A percentile compares a stretch with the other conserved stretches of the same genome.
These are phyloP conservation scores for Podospora tetraspora DNA, from an alignment of 495 filamentous ascomycete genomes.

Conservation along the genomic window DNA sequence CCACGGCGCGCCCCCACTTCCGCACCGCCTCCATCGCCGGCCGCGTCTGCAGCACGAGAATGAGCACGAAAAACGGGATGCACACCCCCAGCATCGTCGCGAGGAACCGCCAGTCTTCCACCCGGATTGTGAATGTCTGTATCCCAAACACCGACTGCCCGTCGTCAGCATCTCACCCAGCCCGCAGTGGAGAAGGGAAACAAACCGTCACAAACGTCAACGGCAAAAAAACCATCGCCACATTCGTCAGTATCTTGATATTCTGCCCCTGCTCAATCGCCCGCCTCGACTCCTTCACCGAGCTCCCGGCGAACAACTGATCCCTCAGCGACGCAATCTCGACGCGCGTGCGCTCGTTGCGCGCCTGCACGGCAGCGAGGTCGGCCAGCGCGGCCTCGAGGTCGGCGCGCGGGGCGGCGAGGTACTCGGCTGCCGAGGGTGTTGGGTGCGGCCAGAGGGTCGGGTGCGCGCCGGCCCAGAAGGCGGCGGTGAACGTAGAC, in stretches of 20 bases:
- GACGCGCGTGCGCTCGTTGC: slow-evolving; percentile 7
- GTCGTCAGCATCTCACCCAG: background rate
- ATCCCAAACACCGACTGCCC: slow-evolving; percentile 8
- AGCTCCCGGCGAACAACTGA: slow-evolving; percentile 33
- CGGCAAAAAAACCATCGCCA: slow-evolving; percentile 40
- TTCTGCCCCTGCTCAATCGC: slow-evolving; percentile 36
- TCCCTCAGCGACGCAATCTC: slow-evolving; percentile 31
- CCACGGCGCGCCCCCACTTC: slow-evolving; percentile 1
- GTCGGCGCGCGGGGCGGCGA: slow-evolving; percentile 21
- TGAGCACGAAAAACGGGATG: slow-evolving; percentile 32
- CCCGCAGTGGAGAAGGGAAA: background rate
- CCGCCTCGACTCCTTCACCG: slow-evolving; percentile 29
- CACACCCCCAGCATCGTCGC: slow-evolving; percentile 30
- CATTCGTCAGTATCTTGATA: slow-evolving; percentile 37
- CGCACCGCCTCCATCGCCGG: slow-evolving; percentile 13
- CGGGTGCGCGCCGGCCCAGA: slow-evolving; percentile 46
- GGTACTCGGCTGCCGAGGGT: slow-evolving; percentile 10
- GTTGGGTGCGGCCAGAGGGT: slow-evolving; percentile 33
- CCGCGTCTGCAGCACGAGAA: slow-evolving; percentile 27
- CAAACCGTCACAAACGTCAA: slow-evolving; percentile 36
- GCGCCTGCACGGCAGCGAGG: slow-evolving; percentile 22
- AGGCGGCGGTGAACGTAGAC: slow-evolving; percentile 44
- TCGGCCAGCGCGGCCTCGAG: slow-evolving; percentile 20
- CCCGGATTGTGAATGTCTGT: slow-evolving; percentile 20
- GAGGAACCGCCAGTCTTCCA: slow-evolving; percentile 28